Conservation (phyloP, 1,284 basidiomycete genomes). For the Irpex rosettiformis region DNA sequence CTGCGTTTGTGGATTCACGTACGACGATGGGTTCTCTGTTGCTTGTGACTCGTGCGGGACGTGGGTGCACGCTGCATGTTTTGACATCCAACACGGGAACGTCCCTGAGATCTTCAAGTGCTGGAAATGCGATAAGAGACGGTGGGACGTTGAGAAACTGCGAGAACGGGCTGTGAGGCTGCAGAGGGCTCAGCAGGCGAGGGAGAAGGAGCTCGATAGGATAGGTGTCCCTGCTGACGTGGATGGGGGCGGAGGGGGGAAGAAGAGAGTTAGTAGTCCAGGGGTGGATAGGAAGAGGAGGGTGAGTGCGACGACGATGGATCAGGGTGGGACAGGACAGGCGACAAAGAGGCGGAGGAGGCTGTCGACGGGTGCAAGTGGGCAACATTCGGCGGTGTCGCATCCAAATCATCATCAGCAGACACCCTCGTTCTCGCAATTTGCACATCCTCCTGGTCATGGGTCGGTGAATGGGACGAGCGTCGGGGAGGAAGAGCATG, state of each 20-base stretch:
- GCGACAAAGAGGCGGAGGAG: constrained; percentile 35
- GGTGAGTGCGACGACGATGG: constrained; percentile 36
- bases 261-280: constrained; percentile 33
- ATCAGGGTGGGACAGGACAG: constrained; percentile 24
- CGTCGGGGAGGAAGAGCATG: constrained; percentile 41
- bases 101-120: constrained; percentile 78
- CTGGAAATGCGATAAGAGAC: constrained; percentile 52
- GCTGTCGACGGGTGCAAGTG: constrained; percentile 29
- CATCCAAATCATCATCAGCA: constrained; percentile 2
- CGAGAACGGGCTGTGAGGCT: constrained; percentile 41
- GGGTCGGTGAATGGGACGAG: background rate
- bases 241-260: constrained; percentile 8
- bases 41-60: constrained; percentile 87
- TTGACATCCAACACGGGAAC: constrained; percentile 63
- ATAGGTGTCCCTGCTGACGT: too few relatives aligned
- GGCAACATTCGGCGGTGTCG: constrained; percentile 19
- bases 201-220: constrained; percentile 15
- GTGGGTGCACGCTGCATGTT: constrained; percentile 92
- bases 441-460: too few relatives aligned
- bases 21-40: constrained; percentile 91
- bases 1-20: constrained; percentile 72
- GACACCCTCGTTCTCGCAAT: background rate
- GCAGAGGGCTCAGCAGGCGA: constrained; percentile 34
- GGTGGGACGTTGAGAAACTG: background rate
- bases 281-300: constrained; percentile 45